Conservation (phyloP, 805 yeast genomes). For the Nakazawaea populi region DNA sequence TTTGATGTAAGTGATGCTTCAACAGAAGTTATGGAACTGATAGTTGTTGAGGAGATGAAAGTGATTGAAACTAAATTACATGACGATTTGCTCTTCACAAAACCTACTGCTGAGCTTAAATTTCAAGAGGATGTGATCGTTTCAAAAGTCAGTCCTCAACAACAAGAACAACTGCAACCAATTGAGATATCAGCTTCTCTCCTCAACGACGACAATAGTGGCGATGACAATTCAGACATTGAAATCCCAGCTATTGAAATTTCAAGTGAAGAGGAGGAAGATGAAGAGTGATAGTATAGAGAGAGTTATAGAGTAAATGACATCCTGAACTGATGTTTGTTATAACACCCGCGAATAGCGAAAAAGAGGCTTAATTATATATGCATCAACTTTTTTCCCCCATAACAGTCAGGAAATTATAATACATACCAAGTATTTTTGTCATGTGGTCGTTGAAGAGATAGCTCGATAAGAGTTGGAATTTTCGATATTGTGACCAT, state of each 20-base stretch:
- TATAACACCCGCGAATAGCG: background rate
- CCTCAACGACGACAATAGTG: background rate
- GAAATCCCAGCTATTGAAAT: slow-evolving; percentile 31
- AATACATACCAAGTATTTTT: too few relatives aligned
- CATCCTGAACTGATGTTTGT: too few relatives aligned
- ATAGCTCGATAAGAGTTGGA: too few relatives aligned
- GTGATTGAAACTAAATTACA: slow-evolving; percentile 4
- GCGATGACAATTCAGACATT: slow-evolving; percentile 22
- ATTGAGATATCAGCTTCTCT: background rate
- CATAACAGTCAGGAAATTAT: too few relatives aligned
- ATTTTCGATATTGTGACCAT: too few relatives aligned
- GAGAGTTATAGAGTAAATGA: too few relatives aligned
- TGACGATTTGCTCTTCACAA: slow-evolving; percentile 2
- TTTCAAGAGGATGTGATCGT: slow-evolving; percentile 9
- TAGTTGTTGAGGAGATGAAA: slow-evolving; percentile 11
- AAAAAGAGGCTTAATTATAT: too few relatives aligned
- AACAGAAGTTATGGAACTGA: background rate
- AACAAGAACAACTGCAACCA: background rate
- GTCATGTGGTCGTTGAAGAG: too few relatives aligned
- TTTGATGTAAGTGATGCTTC: background rate
- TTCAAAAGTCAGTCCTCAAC: background rate
- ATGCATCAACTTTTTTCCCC: too few relatives aligned
- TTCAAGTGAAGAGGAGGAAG: slow-evolving; percentile 23
- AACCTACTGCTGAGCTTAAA: slow-evolving; percentile 6
- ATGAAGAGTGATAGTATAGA: too few relatives aligned